Conservation (phyloP, 148 eudicot species). For the Amaranthus hypochondriacus region DNA sequence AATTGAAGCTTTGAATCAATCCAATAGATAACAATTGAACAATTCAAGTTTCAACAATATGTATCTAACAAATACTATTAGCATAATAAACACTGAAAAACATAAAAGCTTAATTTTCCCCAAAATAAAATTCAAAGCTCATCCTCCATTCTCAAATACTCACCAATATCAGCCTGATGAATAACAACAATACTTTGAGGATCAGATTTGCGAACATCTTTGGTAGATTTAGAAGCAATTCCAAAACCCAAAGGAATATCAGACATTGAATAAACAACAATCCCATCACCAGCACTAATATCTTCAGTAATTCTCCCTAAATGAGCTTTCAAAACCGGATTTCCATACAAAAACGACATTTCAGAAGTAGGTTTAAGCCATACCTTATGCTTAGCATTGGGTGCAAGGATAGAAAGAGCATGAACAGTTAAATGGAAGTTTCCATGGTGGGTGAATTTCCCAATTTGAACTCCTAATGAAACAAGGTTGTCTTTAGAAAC, state of each 20-base stretch:
- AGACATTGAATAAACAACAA: slow-evolving; percentile 79
- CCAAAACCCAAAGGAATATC: slow-evolving; percentile 90
- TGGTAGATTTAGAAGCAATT: slow-evolving; percentile 62
- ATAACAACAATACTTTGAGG: slow-evolving; percentile 86
- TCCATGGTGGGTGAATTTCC: slow-evolving; percentile 67
- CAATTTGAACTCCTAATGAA: slow-evolving; percentile 58
- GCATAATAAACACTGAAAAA: too few species aligned
- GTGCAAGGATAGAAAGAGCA: slow-evolving; percentile 49
- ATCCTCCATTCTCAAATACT: slow-evolving; percentile 81
- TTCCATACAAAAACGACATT: slow-evolving; percentile 81
- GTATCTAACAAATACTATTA: too few species aligned
- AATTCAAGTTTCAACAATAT: too few species aligned
- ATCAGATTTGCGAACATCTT: slow-evolving; percentile 71
- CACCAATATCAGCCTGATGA: slow-evolving; percentile 81
- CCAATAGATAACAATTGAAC: too few species aligned
- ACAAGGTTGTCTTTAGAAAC: slow-evolving; percentile 61
- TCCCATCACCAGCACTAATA: slow-evolving; percentile 61
- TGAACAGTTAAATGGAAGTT: slow-evolving; percentile 70
- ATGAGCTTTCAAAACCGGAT: slow-evolving; percentile 76
- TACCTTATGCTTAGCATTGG: slow-evolving; percentile 81
- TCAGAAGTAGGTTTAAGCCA: slow-evolving; percentile 88
- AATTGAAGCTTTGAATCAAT: too few species aligned
- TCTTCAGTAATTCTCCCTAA: slow-evolving; percentile 86
- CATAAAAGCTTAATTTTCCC: too few species aligned
- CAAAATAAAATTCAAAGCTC: slow-evolving; percentile 46